Percentiles rank a stretch among this genome's conserved stretches.
Evolutionary conservation across 495 filamentous ascomycete species (phyloP).

Genomic region (Niebla homalea): DNA sequence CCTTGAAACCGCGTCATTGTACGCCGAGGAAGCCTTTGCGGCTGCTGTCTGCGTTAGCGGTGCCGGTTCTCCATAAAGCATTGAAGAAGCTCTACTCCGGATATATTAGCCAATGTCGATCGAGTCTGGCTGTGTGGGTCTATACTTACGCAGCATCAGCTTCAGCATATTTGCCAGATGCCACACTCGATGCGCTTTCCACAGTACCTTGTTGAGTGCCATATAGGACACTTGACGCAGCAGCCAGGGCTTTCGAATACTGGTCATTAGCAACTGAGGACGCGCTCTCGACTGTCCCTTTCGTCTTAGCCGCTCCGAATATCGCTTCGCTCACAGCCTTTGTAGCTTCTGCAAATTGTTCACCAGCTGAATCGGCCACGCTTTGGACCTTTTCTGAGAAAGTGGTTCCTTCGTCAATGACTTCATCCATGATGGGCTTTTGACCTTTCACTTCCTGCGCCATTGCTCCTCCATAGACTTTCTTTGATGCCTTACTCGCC

Average conservation of each 20-base stretch:
- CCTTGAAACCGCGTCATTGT: conserved; percentile 43
- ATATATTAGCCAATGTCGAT: conserved; percentile 6
- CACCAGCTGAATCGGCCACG: conserved; percentile 36
- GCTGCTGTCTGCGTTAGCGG: conserved; percentile 29
- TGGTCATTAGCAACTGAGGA: conserved; percentile 40
- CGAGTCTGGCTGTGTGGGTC: neutral
- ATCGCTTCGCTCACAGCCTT: conserved; percentile 41
- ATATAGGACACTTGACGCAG: conserved; percentile 45
- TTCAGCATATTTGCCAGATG: conserved; percentile 41
- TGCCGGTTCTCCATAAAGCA: conserved; percentile 48
- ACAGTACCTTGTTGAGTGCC: conserved; percentile 38
- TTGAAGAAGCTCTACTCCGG: conserved; percentile 38
- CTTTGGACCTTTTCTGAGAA: conserved; percentile 38
- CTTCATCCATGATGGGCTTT: conserved; percentile 40
- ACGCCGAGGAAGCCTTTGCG: conserved; percentile 41
- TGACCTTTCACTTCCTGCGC: conserved; percentile 37
- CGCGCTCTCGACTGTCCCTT: conserved; percentile 30
- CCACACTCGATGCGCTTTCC: conserved; percentile 37
- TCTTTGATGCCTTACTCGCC: conserved; percentile 24
- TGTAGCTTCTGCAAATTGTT: conserved; percentile 37
- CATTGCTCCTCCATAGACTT: conserved; percentile 40
- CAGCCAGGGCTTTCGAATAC: conserved; percentile 41
- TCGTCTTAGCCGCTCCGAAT: conserved; percentile 26
- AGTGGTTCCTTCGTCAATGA: conserved; percentile 30
- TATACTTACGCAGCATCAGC: conserved; percentile 47